A percentile compares a stretch with the other conserved stretches of the same genome.
phyloP scores from a whole-genome alignment of 169 alveolate species.

The Eimeria praecox region DNA sequence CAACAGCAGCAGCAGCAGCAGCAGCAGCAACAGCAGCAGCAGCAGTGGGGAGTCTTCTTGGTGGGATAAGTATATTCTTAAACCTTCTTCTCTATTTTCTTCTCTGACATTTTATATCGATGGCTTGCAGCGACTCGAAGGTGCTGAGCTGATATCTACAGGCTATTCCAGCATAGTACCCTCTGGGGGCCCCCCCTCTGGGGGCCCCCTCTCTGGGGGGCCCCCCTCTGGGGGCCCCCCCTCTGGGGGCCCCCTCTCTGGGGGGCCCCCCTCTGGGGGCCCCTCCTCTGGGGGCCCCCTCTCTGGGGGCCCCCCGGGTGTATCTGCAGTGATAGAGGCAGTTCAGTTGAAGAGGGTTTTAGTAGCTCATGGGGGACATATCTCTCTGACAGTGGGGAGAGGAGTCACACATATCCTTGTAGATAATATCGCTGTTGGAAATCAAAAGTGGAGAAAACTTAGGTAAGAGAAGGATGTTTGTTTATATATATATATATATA shows the following conservation, averaged over 20 bases:
- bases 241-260: not conserved
- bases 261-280: constrained; percentile 30
- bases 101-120: constrained; percentile 13
- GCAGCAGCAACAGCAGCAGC: constrained; percentile 10
- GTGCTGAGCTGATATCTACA: not conserved
- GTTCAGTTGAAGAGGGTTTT: constrained; percentile 36
- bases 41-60: not conserved
- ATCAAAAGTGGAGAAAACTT: constrained; percentile 77
- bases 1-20: constrained; percentile 20
- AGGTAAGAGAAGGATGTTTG: too few relatives aligned
- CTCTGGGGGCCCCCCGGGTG: not conserved
- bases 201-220: not conserved
- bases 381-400: constrained; percentile 10
- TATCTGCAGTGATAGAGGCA: constrained; percentile 46
- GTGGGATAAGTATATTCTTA: constrained; percentile 13
- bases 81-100: not conserved
- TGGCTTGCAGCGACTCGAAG: constrained; percentile 35
- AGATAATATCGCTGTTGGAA: constrained; percentile 78
- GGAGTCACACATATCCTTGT: constrained; percentile 77
- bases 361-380: constrained; percentile 45
- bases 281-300: constrained; percentile 1
- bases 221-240: not conserved
- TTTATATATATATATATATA: too few relatives aligned
- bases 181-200: not conserved
- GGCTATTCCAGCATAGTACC: not conserved